A percentile compares a stretch with the other conserved stretches of the same genome.
Conservation (phyloP, 2,329 filamentous ascomycete species). For the Aspergillus sp. region DNA sequence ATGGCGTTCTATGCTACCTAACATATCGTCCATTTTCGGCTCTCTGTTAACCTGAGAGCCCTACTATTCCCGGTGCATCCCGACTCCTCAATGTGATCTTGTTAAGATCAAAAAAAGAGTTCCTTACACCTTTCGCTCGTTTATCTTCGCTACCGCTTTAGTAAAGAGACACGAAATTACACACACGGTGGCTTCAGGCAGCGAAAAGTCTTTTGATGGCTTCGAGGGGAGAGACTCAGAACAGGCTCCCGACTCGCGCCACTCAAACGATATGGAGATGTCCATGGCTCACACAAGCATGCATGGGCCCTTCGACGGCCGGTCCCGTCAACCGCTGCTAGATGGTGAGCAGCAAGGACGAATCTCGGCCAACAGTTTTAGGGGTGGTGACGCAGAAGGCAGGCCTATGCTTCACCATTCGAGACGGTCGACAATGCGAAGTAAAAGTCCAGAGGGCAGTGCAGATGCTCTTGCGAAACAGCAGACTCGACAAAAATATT, state of each 20-base stretch:
- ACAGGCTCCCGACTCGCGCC: conserved; percentile 35
- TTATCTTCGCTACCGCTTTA: background rate
- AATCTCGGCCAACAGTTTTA: conserved; percentile 30
- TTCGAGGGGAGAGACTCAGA: conserved; percentile 32
- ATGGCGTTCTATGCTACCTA: background rate
- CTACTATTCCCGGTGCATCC: background rate
- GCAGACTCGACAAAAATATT: conserved; percentile 78
- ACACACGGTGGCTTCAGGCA: conserved; percentile 34
- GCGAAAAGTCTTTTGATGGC: conserved; percentile 23
- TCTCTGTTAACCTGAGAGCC: conserved; percentile 5
- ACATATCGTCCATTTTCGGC: background rate
- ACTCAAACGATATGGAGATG: conserved; percentile 45
- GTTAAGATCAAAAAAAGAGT: background rate
- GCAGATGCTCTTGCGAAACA: conserved; percentile 63
- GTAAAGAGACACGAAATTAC: conserved; percentile 1
- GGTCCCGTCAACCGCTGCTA: conserved; percentile 56
- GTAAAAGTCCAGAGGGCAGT: conserved; percentile 72
- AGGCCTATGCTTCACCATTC: conserved; percentile 44
- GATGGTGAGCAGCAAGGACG: conserved; percentile 45
- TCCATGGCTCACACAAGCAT: conserved; percentile 47
- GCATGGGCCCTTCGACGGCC: conserved; percentile 49
- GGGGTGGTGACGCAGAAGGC: conserved; percentile 32
- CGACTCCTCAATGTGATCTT: conserved; percentile 1
- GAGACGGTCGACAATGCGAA: conserved; percentile 70
- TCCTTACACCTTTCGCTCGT: background rate